phyloP scores from a whole-genome alignment of 495 filamentous ascomycete genomes.

The Haplographium delicatum region DNA sequence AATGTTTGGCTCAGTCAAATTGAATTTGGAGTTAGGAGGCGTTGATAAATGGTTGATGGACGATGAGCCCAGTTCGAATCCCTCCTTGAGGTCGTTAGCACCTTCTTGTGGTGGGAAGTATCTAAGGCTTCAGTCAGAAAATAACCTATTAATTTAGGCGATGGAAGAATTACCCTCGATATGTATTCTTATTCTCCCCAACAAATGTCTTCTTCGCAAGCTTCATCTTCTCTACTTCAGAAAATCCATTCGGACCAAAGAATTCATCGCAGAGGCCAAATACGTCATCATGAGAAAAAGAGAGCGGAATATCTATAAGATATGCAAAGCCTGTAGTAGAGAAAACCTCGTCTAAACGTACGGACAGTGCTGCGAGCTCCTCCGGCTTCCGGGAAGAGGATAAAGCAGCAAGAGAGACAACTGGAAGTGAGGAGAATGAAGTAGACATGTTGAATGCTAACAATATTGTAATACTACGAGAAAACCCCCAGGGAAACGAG shows the following conservation, averaged over 20 bases:
- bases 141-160: too few species aligned
- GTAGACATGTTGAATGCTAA: constrained; percentile 18
- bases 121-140: too few species aligned
- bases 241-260: constrained; percentile 28
- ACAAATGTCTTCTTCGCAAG: constrained; percentile 38
- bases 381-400: constrained; percentile 16
- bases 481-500: too few species aligned
- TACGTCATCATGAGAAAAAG: constrained; percentile 35
- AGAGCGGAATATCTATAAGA: constrained; percentile 35
- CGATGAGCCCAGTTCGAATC: constrained; percentile 40
- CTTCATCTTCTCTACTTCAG: constrained; percentile 33
- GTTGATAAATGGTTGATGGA: neutral
- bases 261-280: constrained; percentile 37
- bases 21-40: constrained; percentile 24
- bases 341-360: constrained; percentile 35
- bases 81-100: constrained; percentile 41
- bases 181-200: constrained; percentile 35
- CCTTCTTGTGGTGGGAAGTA: constrained; percentile 39
- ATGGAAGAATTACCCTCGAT: constrained; percentile 29
- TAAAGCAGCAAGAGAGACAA: constrained; percentile 36
- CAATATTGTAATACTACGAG: too few species aligned
- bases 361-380: constrained; percentile 25
- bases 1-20: constrained; percentile 39
- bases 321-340: constrained; percentile 43
- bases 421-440: constrained; percentile 37